Evolutionary conservation across 2,329 filamentous ascomycete species (phyloP).

Genomic region (Aureobasidium sp.): DNA sequence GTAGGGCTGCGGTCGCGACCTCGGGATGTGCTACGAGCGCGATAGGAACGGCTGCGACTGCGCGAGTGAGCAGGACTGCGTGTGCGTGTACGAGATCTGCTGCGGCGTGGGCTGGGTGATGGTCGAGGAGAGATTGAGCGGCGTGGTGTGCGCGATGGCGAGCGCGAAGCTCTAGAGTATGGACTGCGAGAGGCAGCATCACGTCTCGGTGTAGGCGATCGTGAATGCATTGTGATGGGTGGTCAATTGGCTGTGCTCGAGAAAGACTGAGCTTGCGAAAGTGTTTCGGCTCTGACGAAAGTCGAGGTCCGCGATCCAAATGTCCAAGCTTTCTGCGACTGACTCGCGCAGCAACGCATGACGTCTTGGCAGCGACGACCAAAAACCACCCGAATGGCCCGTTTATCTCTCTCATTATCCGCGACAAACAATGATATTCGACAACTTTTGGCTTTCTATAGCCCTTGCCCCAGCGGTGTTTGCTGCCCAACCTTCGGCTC

Average conservation of each 20-base stretch:
- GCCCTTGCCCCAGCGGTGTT: slow-evolving; percentile 21
- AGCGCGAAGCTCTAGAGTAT: slow-evolving; percentile 3
- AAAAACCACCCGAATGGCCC: slow-evolving; percentile 9
- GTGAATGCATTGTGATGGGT: slow-evolving; percentile 8
- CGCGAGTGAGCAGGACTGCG: slow-evolving; percentile 9
- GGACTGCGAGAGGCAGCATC: slow-evolving; percentile 1
- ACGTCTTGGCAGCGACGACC: neutral
- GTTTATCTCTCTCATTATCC: neutral
- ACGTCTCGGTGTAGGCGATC: neutral
- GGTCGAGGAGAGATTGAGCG: slow-evolving; percentile 12
- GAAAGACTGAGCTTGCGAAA: neutral
- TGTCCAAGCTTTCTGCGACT: neutral
- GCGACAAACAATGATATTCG: slow-evolving; percentile 16
- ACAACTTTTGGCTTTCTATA: slow-evolving; percentile 20
- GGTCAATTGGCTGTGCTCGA: neutral
- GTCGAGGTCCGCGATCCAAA: neutral
- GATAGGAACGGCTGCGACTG: slow-evolving; percentile 1
- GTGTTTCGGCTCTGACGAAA: slow-evolving; percentile 5
- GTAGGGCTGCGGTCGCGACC: slow-evolving; percentile 6
- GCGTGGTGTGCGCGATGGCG: neutral
- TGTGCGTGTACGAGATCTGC: slow-evolving; percentile 4
- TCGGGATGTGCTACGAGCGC: slow-evolving; percentile 3
- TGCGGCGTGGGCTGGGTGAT: slow-evolving; percentile 10
- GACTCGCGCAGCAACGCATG: slow-evolving; percentile 4
- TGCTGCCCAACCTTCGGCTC: slow-evolving; percentile 67